Conservation (phyloP, 495 filamentous ascomycete species). For the Tuber aestivum region DNA sequence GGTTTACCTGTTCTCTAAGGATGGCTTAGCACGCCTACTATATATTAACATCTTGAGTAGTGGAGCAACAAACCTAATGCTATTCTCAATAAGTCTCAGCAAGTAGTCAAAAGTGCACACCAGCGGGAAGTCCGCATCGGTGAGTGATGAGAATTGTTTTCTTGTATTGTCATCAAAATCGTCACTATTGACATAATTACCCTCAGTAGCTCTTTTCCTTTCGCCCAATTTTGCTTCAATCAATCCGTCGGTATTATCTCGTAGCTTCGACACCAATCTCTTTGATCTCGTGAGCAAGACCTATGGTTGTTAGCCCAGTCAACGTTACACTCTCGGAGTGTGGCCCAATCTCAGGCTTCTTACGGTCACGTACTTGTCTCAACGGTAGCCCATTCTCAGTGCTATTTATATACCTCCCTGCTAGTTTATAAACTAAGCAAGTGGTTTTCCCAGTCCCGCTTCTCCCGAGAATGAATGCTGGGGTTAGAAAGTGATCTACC, state of each 20-base stretch:
- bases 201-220: not conserved
- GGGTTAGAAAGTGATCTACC: constrained; percentile 42
- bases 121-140: constrained; percentile 44
- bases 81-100: constrained; percentile 44
- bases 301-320: not conserved
- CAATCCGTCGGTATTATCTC: constrained; percentile 40
- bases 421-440: constrained; percentile 46
- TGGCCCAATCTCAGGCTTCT: not conserved
- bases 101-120: constrained; percentile 47
- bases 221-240: constrained; percentile 35
- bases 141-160: constrained; percentile 21
- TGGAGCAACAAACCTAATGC: constrained; percentile 21
- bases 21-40: not conserved
- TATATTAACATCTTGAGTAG: not conserved
- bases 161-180: constrained; percentile 15
- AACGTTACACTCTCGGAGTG: not conserved
- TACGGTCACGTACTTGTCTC: constrained; percentile 42
- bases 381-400: constrained; percentile 15
- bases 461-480: constrained; percentile 46
- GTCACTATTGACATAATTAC: not conserved
- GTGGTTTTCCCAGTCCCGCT: constrained; percentile 50
- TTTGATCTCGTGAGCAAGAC: constrained; percentile 48
- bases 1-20: not conserved
- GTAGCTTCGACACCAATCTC: constrained; percentile 44
- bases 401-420: constrained; percentile 18